Percentiles rank a stretch among this genome's conserved stretches.
phyloP scores from a whole-genome alignment of 1,284 basidiomycete genomes.

The Rhodofomes roseus region DNA sequence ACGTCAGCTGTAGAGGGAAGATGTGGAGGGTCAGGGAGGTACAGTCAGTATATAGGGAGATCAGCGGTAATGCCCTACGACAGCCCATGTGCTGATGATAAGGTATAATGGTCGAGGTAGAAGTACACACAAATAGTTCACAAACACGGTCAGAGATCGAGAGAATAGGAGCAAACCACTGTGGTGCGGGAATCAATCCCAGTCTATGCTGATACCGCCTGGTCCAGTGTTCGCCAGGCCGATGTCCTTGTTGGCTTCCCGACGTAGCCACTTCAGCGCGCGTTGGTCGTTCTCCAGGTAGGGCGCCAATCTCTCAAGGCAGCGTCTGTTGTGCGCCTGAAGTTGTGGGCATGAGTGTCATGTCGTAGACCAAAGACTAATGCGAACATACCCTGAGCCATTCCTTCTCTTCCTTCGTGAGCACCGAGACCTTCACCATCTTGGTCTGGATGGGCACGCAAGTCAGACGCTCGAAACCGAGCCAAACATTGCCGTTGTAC shows the following conservation, averaged over 20 bases:
- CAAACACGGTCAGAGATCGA: conserved; percentile 1
- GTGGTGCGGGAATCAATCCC: conserved; percentile 45
- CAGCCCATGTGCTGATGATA: conserved; percentile 15
- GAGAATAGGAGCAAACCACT: background rate
- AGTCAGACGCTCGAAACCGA: conserved; percentile 86
- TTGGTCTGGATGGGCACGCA: conserved; percentile 92
- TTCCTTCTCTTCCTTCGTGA: conserved; percentile 81
- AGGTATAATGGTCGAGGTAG: conserved; percentile 14
- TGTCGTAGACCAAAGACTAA: background rate
- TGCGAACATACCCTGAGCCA: conserved; percentile 81
- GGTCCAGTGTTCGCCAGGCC: conserved; percentile 57
- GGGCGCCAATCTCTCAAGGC: conserved; percentile 68
- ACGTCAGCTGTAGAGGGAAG: background rate
- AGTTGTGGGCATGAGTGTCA: no score
- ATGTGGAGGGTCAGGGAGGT: background rate
- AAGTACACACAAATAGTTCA: conserved; percentile 8
- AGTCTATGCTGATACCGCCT: conserved; percentile 69
- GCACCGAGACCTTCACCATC: conserved; percentile 83
- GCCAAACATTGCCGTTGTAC: conserved; percentile 74
- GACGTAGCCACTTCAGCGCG: conserved; percentile 77
- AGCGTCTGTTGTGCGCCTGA: conserved; percentile 83
- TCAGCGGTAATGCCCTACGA: conserved; percentile 23
- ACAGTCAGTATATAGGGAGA: background rate
- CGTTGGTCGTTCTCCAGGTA: conserved; percentile 76
- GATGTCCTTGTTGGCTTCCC: conserved; percentile 69